These are phyloP conservation scores for Periconia digitata DNA, from an alignment of 2,329 filamentous ascomycete genomes.

Conservation along the genomic window DNA sequence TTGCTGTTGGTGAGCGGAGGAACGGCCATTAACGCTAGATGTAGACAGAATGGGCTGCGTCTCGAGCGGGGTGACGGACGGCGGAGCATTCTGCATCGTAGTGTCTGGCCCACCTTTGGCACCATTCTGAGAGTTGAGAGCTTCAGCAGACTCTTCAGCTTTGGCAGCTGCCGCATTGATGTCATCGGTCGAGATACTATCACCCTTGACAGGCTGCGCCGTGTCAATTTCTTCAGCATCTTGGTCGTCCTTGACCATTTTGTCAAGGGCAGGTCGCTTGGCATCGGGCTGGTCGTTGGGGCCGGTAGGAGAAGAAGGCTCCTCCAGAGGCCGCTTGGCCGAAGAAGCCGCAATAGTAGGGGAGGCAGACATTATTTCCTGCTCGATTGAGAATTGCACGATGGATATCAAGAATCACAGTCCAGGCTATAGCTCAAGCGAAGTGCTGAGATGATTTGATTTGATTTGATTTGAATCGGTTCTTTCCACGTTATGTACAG, in stretches of 20 bases:
- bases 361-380: slow-evolving; percentile 48
- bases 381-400: slow-evolving; percentile 25
- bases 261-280: slow-evolving; percentile 94
- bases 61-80: slow-evolving; percentile 42
- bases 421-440: slow-evolving; percentile 29
- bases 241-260: slow-evolving; percentile 71
- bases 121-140: slow-evolving; percentile 45
- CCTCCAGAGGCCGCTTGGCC: slow-evolving; percentile 93
- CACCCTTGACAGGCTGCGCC: slow-evolving; percentile 38
- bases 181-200: slow-evolving; percentile 36
- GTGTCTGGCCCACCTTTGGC: slow-evolving; percentile 69
- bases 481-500: slow-evolving; percentile 61
- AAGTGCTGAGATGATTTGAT: slow-evolving; percentile 24
- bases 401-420: slow-evolving; percentile 34
- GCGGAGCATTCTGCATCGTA: slow-evolving; percentile 64
- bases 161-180: slow-evolving; percentile 31
- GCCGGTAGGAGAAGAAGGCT: slow-evolving; percentile 90
- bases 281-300: slow-evolving; percentile 93
- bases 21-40: slow-evolving; percentile 52
- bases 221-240: slow-evolving; percentile 53
- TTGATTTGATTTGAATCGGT: slow-evolving; percentile 46
- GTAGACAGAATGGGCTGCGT: slow-evolving; percentile 63
- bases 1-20: slow-evolving; percentile 57
- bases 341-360: slow-evolving; percentile 58
- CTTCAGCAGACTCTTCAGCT: slow-evolving; percentile 24